phyloP scores from a whole-genome alignment of 805 yeast species.

The Teunomyces gatunensis region DNA sequence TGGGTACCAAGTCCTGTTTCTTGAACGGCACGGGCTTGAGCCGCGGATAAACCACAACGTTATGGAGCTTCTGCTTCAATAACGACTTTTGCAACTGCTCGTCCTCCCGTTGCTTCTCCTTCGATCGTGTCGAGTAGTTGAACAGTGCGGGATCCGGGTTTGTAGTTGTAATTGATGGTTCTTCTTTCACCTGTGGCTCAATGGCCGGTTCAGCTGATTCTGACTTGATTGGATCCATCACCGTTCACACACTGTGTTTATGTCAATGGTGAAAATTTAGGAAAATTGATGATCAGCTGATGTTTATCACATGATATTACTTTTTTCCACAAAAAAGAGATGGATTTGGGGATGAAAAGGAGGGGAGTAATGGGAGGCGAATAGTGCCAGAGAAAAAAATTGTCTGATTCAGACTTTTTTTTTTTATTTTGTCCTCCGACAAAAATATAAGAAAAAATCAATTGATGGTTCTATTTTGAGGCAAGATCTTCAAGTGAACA shows the following conservation, averaged over 20 bases:
- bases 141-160: constrained; percentile 9
- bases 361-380: not conserved
- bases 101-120: constrained; percentile 18
- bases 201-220: constrained; percentile 10
- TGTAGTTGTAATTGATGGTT: not conserved
- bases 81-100: constrained; percentile 16
- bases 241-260: not conserved
- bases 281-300: not conserved
- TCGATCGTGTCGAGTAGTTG: constrained; percentile 24
- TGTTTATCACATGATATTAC: not conserved
- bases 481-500: not conserved
- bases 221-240: not conserved
- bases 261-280: not conserved
- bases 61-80: constrained; percentile 24
- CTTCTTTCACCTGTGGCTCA: constrained; percentile 18
- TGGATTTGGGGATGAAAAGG: not conserved
- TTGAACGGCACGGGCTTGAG: constrained; percentile 35
- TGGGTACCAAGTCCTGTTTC: constrained; percentile 8
- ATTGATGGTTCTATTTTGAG: not conserved
- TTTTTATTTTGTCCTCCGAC: not conserved
- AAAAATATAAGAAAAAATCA: not conserved
- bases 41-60: constrained; percentile 33
- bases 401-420: not conserved
- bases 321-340: not conserved
- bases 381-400: not conserved